phyloP scores from a whole-genome alignment of 805 yeast species.

The Kodamaea jinghongensis region DNA sequence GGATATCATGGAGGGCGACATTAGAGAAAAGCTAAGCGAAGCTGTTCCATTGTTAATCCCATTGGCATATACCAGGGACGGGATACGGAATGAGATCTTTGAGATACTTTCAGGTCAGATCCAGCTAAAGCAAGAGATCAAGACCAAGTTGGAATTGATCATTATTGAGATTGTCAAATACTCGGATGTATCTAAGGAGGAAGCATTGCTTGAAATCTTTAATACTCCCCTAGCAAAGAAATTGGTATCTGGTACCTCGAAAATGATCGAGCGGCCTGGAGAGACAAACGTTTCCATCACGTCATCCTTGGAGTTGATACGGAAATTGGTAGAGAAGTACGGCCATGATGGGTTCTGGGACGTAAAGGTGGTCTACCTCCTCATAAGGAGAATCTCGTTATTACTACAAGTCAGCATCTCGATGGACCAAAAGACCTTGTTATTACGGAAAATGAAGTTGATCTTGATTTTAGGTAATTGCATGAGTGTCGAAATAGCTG shows the following conservation, averaged over 20 bases:
- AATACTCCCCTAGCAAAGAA: constrained; percentile 7
- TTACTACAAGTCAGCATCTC: constrained; percentile 19
- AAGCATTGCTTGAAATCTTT: constrained; percentile 12
- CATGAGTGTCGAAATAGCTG: constrained; percentile 13
- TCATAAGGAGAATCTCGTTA: constrained; percentile 31
- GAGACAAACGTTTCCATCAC: constrained; percentile 20
- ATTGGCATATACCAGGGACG: constrained; percentile 40
- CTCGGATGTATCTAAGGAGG: constrained; percentile 39
- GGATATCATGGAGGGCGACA: too few relatives aligned
- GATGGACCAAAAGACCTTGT: constrained; percentile 18
- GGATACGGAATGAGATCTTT: constrained; percentile 34
- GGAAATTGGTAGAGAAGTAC: constrained; percentile 23
- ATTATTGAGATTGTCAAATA: constrained; percentile 35
- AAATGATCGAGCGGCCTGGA: constrained; percentile 11
- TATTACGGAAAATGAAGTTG: constrained; percentile 38
- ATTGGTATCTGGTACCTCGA: constrained; percentile 8
- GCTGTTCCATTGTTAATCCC: constrained; percentile 42
- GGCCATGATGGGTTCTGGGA: constrained; percentile 31
- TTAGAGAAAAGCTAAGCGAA: constrained; percentile 17
- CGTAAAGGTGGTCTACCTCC: constrained; percentile 31
- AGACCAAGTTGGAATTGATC: constrained; percentile 28
- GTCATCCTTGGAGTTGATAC: constrained; percentile 26
- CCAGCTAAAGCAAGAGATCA: constrained; percentile 20
- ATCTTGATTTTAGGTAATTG: constrained; percentile 26
- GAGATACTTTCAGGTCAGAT: constrained; percentile 11